Evolutionary conservation across 1,139 yeast genomes (phyloP).

Genomic region (Geotrichum australiense): DNA sequence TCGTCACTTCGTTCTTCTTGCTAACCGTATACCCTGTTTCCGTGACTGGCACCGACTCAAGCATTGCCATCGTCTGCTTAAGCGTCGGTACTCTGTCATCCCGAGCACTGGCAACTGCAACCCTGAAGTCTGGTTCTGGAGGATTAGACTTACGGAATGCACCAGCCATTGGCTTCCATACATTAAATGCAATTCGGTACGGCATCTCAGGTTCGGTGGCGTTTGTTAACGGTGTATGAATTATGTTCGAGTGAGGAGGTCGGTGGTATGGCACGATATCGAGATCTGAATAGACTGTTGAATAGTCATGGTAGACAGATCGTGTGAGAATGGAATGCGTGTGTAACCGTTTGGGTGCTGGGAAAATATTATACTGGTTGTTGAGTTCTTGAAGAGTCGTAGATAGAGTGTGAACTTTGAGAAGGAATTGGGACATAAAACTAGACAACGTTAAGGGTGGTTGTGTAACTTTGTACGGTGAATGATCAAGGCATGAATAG

Average conservation of each 20-base stretch:
- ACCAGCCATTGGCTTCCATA: constrained; percentile 76
- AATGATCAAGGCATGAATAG: constrained; percentile 8
- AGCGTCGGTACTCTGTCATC: constrained; percentile 48
- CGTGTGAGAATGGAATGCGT: constrained; percentile 3
- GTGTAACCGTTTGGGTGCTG: neutral
- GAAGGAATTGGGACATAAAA: neutral
- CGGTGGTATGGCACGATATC: constrained; percentile 22
- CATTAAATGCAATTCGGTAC: constrained; percentile 44
- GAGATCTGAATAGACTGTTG: constrained; percentile 21
- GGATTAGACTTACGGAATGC: constrained; percentile 62
- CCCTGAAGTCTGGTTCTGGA: constrained; percentile 68
- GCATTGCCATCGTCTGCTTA: constrained; percentile 30
- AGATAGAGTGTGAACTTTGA: constrained; percentile 20
- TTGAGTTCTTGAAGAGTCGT: no score
- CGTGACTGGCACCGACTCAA: constrained; percentile 29
- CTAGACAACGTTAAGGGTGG: neutral
- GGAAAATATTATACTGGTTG: constrained; percentile 21
- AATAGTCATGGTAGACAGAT: constrained; percentile 19
- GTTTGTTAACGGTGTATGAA: constrained; percentile 2
- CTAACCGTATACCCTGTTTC: constrained; percentile 19
- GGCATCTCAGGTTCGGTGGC: constrained; percentile 19
- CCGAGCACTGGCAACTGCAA: constrained; percentile 53
- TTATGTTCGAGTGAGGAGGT: constrained; percentile 20
- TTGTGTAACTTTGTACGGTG: constrained; percentile 17
- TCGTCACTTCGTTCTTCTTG: constrained; percentile 8